These are phyloP conservation scores for Quercus engelmannii DNA, from an alignment of 306 rosid genomes.

Conservation along the genomic window DNA sequence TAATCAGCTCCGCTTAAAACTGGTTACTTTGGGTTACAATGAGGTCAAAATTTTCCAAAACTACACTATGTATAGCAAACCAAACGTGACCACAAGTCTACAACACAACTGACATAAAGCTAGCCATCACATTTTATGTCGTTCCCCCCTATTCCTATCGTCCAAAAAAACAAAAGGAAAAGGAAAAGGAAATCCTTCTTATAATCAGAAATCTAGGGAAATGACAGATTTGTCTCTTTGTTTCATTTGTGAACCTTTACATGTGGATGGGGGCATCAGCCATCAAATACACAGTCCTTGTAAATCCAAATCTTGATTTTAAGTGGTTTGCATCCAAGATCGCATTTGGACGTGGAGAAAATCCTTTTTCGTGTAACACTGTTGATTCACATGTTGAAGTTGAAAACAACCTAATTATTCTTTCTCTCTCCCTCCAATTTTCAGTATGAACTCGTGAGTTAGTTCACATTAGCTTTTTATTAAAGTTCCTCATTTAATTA, in stretches of 20 bases:
- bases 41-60: no score
- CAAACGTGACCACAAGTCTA: no score
- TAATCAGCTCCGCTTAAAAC: no score
- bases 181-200: no score
- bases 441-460: neutral
- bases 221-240: neutral
- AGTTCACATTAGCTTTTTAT: neutral
- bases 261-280: neutral
- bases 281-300: neutral
- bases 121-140: no score
- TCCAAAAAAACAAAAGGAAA: no score
- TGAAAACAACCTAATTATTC: neutral
- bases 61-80: no score
- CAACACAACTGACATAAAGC: no score
- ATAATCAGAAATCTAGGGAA: neutral
- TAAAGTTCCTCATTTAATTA: neutral
- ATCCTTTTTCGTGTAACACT: neutral
- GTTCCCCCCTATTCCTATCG: no score
- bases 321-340: neutral
- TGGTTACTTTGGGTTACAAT: no score
- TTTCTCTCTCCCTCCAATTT: neutral
- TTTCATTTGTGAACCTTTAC: neutral
- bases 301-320: neutral
- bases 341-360: neutral
- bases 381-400: slow-evolving; percentile 13